Evolutionary conservation across 2,329 filamentous ascomycete genomes (phyloP).

Genomic region (Fusarium compactum): DNA sequence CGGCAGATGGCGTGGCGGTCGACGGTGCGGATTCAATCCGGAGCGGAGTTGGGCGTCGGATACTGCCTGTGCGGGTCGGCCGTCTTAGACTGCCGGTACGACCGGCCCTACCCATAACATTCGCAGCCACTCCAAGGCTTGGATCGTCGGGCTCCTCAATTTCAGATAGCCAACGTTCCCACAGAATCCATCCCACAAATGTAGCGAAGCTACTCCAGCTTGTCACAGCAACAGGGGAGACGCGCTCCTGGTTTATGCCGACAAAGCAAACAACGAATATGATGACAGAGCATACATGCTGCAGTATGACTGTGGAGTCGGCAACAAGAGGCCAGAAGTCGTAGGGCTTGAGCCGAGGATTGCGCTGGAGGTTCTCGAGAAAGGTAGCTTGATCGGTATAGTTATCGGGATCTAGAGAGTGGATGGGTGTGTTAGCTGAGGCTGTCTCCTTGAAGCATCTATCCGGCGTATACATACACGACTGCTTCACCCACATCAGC

Average conservation of each 20-base stretch:
- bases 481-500: conserved; percentile 97
- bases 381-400: conserved; percentile 98
- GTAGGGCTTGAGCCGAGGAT: conserved; percentile 92
- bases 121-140: conserved; percentile 53
- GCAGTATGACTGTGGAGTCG: conserved; percentile 95
- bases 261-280: conserved; percentile 96
- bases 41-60: conserved; percentile 52
- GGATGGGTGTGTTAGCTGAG: conserved; percentile 9
- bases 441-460: background rate
- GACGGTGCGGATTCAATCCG: conserved; percentile 47
- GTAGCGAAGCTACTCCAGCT: conserved; percentile 86
- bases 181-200: conserved; percentile 87
- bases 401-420: conserved; percentile 87
- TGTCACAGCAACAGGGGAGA: conserved; percentile 91
- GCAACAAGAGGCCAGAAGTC: conserved; percentile 98
- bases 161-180: conserved; percentile 89
- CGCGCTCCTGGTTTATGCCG: conserved; percentile 85
- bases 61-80: conserved; percentile 53
- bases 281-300: conserved; percentile 94
- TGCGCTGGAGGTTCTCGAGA: conserved; percentile 93
- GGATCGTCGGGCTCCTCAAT: conserved; percentile 66
- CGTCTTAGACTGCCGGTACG: conserved; percentile 53
- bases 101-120: conserved; percentile 51
- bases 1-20: conserved; percentile 42
- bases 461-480: conserved; percentile 68